phyloP scores from a whole-genome alignment of 2,329 filamentous ascomycete genomes.

The Microcyclospora pomicola region DNA sequence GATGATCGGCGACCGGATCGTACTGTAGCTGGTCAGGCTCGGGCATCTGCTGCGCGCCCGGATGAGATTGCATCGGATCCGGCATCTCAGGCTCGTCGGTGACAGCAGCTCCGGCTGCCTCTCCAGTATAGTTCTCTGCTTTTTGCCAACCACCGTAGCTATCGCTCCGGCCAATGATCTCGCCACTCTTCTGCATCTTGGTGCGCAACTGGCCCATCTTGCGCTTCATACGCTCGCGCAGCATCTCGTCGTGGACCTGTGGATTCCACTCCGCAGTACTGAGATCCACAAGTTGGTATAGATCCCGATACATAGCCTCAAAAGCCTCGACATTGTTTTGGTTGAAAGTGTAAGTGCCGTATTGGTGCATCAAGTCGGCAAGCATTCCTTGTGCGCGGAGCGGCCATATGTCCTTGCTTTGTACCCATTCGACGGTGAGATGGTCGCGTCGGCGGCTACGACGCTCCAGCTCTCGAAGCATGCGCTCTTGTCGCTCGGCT shows the following conservation, averaged over 20 bases:
- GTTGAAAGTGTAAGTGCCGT: slow-evolving; percentile 21
- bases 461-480: slow-evolving; percentile 23
- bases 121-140: slow-evolving; percentile 21
- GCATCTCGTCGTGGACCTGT: slow-evolving; percentile 21
- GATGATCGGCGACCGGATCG: slow-evolving; percentile 11
- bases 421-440: slow-evolving; percentile 25
- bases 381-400: slow-evolving; percentile 21
- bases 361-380: slow-evolving; percentile 25
- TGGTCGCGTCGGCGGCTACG: slow-evolving; percentile 24
- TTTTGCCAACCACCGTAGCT: slow-evolving; percentile 21
- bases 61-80: slow-evolving; percentile 5
- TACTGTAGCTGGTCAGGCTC: slow-evolving; percentile 16
- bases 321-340: slow-evolving; percentile 20
- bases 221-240: slow-evolving; percentile 24
- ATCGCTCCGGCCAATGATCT: slow-evolving; percentile 21
- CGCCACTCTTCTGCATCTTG: slow-evolving; percentile 26
- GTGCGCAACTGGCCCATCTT: slow-evolving; percentile 25
- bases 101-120: slow-evolving; percentile 16
- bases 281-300: slow-evolving; percentile 23
- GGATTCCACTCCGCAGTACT: slow-evolving; percentile 22
- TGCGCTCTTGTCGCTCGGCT: slow-evolving; percentile 24
- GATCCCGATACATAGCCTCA: slow-evolving; percentile 22
- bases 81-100: slow-evolving; percentile 15
- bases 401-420: slow-evolving; percentile 25
- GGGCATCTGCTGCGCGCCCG: slow-evolving; percentile 3